Conservation (phyloP, 345 rosid species). For the Clausena lansium region DNA sequence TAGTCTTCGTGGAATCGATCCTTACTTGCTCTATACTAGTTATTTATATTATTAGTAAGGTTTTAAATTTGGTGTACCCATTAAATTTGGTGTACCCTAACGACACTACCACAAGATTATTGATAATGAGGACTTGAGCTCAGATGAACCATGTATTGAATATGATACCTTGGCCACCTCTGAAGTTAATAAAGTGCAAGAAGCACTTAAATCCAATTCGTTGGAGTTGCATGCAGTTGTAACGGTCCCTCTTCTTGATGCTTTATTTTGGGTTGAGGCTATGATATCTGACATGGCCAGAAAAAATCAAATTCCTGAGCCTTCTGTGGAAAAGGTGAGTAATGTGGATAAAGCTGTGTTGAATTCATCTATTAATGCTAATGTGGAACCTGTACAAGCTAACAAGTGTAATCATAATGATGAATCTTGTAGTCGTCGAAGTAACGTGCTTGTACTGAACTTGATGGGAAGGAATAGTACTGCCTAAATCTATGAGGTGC, state of each 20-base stretch:
- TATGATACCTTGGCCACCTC: slow-evolving; percentile 22
- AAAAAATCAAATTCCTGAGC: background rate
- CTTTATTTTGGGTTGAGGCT: slow-evolving; percentile 27
- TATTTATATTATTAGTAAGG: too few relatives aligned
- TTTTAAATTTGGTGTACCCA: too few relatives aligned
- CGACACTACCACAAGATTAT: too few relatives aligned
- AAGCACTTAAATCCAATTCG: slow-evolving; percentile 37
- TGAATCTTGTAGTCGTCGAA: too few relatives aligned
- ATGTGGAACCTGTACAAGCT: slow-evolving; percentile 10
- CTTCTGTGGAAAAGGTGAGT: slow-evolving; percentile 10
- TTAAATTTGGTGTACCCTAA: too few relatives aligned
- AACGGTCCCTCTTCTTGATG: slow-evolving; percentile 51
- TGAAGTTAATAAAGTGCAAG: slow-evolving; percentile 35
- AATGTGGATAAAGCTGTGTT: slow-evolving; percentile 1
- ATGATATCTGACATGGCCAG: slow-evolving; percentile 20
- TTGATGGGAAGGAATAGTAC: slow-evolving; percentile 51
- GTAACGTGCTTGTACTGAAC: background rate
- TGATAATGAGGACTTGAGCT: slow-evolving; percentile 19
- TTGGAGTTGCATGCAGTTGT: slow-evolving; percentile 41
- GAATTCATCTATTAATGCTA: background rate
- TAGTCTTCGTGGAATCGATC: too few relatives aligned
- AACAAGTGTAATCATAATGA: slow-evolving; percentile 6
- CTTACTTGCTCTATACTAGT: too few relatives aligned
- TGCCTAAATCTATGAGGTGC: slow-evolving; percentile 48
- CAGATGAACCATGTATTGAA: background rate